These are phyloP conservation scores for Stachybotrys chartarum DNA, from an alignment of 2,329 filamentous ascomycete species.

Conservation along the genomic window DNA sequence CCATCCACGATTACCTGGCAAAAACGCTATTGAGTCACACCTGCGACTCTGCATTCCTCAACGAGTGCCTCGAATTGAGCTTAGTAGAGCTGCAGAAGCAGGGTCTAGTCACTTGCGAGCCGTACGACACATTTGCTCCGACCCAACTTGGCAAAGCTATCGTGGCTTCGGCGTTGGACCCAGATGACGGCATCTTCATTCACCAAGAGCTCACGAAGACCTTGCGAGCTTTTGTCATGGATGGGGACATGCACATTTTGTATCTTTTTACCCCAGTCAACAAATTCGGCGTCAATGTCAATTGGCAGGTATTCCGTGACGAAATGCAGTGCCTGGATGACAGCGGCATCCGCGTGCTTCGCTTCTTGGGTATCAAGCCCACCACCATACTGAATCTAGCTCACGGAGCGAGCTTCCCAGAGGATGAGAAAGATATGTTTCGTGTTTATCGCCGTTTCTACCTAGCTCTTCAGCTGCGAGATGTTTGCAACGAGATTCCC, in stretches of 20 bases:
- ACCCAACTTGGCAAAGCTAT: conserved; percentile 64
- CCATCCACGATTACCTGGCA: conserved; percentile 60
- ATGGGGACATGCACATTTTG: conserved; percentile 72
- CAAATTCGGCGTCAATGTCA: conserved; percentile 45
- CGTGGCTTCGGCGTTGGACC: conserved; percentile 65
- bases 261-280: conserved; percentile 73
- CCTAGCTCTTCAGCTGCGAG: conserved; percentile 67
- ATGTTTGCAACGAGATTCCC: conserved; percentile 70
- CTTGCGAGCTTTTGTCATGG: conserved; percentile 68
- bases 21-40: conserved; percentile 61
- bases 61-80: conserved; percentile 48
- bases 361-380: conserved; percentile 62
- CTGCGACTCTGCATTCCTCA: conserved; percentile 39
- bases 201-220: conserved; percentile 61
- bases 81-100: conserved; percentile 49
- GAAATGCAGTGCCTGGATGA: conserved; percentile 66
- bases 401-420: conserved; percentile 55
- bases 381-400: conserved; percentile 60
- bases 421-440: conserved; percentile 51
- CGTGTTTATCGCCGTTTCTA: conserved; percentile 68
- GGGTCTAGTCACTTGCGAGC: conserved; percentile 46
- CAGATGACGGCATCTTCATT: conserved; percentile 68
- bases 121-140: conserved; percentile 45
- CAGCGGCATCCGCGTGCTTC: conserved; percentile 61
- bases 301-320: conserved; percentile 67